A percentile compares a stretch with the other conserved stretches of the same genome.
phyloP scores from a whole-genome alignment of 2,329 filamentous ascomycete genomes.

The Tympanopsis confertula region DNA sequence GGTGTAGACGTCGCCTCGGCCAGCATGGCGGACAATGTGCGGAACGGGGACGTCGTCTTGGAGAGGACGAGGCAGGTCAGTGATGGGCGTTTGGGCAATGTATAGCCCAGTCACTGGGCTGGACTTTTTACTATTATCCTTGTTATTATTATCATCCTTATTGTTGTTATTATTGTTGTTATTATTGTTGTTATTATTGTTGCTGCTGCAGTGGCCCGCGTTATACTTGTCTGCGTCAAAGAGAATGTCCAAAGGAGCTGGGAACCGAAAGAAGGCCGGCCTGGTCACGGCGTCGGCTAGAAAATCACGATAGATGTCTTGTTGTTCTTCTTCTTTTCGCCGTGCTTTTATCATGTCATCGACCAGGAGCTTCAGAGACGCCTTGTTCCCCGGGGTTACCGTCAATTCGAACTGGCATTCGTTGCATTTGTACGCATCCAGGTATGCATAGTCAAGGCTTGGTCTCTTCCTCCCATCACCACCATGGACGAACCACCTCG shows the following conservation, averaged over 20 bases:
- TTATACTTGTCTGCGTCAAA: neutral
- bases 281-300: neutral
- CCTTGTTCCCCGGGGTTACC: neutral
- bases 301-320: no score
- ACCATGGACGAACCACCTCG: neutral
- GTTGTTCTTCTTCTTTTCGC: no score
- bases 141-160: no score
- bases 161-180: no score
- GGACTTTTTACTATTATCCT: neutral
- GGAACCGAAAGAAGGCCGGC: no score
- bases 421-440: neutral
- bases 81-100: slow-evolving; percentile 70
- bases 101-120: slow-evolving; percentile 42
- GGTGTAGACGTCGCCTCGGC: slow-evolving; percentile 75
- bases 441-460: neutral
- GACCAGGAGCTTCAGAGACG: neutral
- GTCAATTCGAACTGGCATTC: neutral
- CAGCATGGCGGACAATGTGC: slow-evolving; percentile 44
- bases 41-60: slow-evolving; percentile 59
- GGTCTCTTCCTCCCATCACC: neutral
- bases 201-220: no score
- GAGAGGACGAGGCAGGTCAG: slow-evolving; percentile 52
- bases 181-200: no score
- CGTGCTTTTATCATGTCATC: neutral
- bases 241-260: neutral